Base-by-base conservation (phyloP, 2,329 filamentous ascomycete species). In the Dactylellina sp. region DNA sequence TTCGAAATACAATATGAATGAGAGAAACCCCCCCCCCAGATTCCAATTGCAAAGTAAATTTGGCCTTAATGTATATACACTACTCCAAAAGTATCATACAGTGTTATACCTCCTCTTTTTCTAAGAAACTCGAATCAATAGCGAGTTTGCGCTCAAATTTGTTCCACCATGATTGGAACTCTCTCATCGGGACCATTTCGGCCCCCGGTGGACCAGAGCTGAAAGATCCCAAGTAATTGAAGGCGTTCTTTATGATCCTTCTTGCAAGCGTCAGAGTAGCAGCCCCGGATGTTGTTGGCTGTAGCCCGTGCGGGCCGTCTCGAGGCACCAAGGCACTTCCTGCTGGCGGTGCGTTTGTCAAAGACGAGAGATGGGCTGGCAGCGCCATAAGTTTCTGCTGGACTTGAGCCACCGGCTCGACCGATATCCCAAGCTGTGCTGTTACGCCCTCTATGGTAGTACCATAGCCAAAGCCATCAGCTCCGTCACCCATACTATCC, bases 151-250 rank as follows among this genome's bases (percentile, higher is more conserved):
- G 87, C 83, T 99, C 94, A 82, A 99, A 99, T 82, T 97, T 98
- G 74, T 85, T 86, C 95, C 96, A 99, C 95, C 96, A 99, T 70
- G 96, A 92, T 82, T 96, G 90, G 81, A 99, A 99, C 3, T 91
- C 92, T 82, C 91, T 95, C 76, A 99, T 82, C n/a, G 95, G 93
- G 22, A 99, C 91, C 11, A 96, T 90, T 80, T 98, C 94, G 49
- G 90, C 90, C 1, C 84, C 85, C 24, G 83, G 83, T 84, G 68
- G 86, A 85, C 55, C 86, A 84, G 25, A 84, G 84, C 65, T 86
- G 84, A 96, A 98, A 78, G 92, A 91, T 2, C 94, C 89, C 66
- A 99, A 84, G 81, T 97, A 98, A 82, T 99, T 97, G 82, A 98
- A 99, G 12, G 94, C 95, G 81, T 97, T 97, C 78, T 92, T 90